Conservation (phyloP, 2,329 filamentous ascomycete genomes). For the Aureobasidium uvarum region DNA sequence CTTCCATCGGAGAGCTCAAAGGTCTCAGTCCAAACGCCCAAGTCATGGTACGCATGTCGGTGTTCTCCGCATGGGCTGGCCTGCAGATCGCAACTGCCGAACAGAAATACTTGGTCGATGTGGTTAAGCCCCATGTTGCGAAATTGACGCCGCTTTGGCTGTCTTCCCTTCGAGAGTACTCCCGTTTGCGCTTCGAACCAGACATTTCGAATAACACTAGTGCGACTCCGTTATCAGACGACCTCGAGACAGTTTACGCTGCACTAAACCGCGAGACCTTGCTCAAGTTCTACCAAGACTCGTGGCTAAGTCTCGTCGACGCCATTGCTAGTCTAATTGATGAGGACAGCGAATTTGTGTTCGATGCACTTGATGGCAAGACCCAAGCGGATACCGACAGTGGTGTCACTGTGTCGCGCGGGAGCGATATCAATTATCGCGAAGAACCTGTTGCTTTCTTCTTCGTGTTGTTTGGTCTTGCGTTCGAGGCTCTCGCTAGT, state of each 20-base stretch:
- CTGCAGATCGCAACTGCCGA: constrained; percentile 93
- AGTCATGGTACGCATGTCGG: constrained; percentile 97
- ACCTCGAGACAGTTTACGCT: constrained; percentile 90
- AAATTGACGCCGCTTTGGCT: constrained; percentile 92
- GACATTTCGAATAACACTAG: constrained; percentile 91
- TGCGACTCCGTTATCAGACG: constrained; percentile 66
- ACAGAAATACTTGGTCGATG: constrained; percentile 82
- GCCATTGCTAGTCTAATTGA: constrained; percentile 97
- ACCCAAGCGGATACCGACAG: constrained; percentile 40
- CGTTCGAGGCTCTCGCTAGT: constrained; percentile 91
- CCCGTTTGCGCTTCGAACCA: constrained; percentile 88
- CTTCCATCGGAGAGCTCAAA: constrained; percentile 87
- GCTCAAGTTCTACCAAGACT: constrained; percentile 93
- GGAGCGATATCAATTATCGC: constrained; percentile 86
- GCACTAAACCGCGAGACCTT: constrained; percentile 92
- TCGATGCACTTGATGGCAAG: constrained; percentile 92
- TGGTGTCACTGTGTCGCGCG: constrained; percentile 20
- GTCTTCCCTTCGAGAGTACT: constrained; percentile 88
- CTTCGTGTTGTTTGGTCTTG: constrained; percentile 94
- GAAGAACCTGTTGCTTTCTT: constrained; percentile 98
- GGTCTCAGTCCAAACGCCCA: constrained; percentile 93
- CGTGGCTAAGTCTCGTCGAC: constrained; percentile 94
- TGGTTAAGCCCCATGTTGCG: constrained; percentile 85
- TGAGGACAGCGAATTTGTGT: constrained; percentile 96
- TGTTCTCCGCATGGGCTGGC: constrained; percentile 96